Evolutionary conservation across 306 rosid genomes (phyloP), one percentile per base, ranked within the genome.

Genomic region (Vachellia pachyceras): DNA sequence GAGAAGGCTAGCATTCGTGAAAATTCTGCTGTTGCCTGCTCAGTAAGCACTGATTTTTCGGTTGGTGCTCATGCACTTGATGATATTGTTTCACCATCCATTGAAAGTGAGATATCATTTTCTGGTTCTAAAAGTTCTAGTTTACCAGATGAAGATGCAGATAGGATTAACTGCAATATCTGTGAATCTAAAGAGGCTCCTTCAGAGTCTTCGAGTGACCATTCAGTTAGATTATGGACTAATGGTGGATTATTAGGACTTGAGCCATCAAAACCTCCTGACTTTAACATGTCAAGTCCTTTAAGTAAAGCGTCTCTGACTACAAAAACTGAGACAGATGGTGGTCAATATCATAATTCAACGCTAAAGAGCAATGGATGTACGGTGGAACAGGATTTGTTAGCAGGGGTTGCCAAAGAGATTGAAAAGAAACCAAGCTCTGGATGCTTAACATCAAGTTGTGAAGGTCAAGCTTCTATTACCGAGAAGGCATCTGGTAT

Each of bases 231-330:
- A 57, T 87, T 95, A 86, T 95, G 98, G 99, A 95, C 99, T 57
- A 95, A 95, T 79, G 99, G 99, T 85, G 97, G 97, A 83, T 86
- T 95, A 50, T 83, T 95, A 79, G 99, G 99, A 86, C 99, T 95
- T 80, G 89, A 91, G 85, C 99, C 99, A 74, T 91, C 98, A 73
- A 95, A 95, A 82, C 98, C 99, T 79, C 93, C 97, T 61, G 94
- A 90, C 81, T 93, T 90, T 79, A 37, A 80, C 50, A 68, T 79
- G 87, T 61, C 97, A 79, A 87, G 80, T 81, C 82, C 91, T 79
- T 72, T 74, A 65, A 79, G 72, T 64, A 88, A 85, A 74, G 85
- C 78, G 44, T 76, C 88, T 45, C 41, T 72, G 41, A 76, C 78
- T 72, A 54, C 76, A 33, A 83, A 81, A 77, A 72, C 37, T 35